Base-by-base conservation (phyloP, 2,329 filamentous ascomycete genomes). In the Magnaporthales sp. region DNA sequence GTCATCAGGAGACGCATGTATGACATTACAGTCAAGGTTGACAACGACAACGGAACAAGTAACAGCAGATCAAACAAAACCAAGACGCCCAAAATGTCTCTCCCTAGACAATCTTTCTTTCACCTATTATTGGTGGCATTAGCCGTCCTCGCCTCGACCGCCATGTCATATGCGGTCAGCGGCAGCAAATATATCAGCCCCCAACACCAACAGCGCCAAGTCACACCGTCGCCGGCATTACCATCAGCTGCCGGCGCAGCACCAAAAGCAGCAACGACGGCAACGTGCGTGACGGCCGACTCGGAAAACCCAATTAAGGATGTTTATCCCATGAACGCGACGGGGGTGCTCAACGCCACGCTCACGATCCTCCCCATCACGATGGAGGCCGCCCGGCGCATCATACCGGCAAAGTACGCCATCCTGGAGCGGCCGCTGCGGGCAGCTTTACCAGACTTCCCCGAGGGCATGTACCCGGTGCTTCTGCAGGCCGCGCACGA, bases 331-430 rank as follows among this genome's bases (percentile, higher is more conserved):
- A 74, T 77, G 31, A 77, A 80, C 30, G 77, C 81, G 13, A 86
- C 82, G 0, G 84, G 84, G 3, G 81, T 81, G 0, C 73, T 86
- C 27, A 87, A 87, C 72, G 81, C 80, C 61, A 86, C 84, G 0
- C 74, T 84, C 1, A 76, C 79, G 24, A 77, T 86, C 51, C 72
- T 86, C 2, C 83, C 84, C 1, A 84, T 86, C 31, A 72, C 83
- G 0, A 73, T 85, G 29, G 68, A 73, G 3, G 72, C 78, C 1
- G 84, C 83, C 8, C 78, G 81, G 11, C 71, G 75, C 24, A 71
- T 85, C 24, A 79, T 86, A 24, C 84, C 84, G 0, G 51, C 77
- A 0, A 73, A 81, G 71, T 85, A 81, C 71, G 70, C 72, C 15
- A 86, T 86, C 69, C 74, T 84, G 63, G 82, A 81, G 68, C 70